Percentiles rank a stretch among this genome's conserved stretches.
Conservation (phyloP, 2,329 filamentous ascomycete species). For the Dryadomyces quercivorus region DNA sequence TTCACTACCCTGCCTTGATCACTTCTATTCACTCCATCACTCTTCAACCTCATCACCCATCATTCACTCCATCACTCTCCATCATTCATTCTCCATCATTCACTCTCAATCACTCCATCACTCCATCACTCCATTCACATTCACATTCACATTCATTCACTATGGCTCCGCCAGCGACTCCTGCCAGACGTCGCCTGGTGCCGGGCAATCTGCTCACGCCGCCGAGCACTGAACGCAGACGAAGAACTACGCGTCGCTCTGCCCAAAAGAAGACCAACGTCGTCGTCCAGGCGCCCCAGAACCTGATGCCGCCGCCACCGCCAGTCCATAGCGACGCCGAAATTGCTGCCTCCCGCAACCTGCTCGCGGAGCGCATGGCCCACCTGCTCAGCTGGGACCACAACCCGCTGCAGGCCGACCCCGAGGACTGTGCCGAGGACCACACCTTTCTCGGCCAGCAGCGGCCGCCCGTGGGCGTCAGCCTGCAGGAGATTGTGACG, state of each 20-base stretch:
- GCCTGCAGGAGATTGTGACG: conserved; percentile 22
- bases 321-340: not conserved
- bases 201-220: not conserved
- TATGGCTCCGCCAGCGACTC: not conserved
- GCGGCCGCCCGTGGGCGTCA: conserved; percentile 20
- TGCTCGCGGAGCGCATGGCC: not conserved
- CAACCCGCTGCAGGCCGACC: not conserved
- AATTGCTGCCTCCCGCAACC: not conserved
- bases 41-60: too few species aligned
- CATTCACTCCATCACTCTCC: too few species aligned
- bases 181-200: not conserved
- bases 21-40: too few species aligned
- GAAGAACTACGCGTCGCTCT: not conserved
- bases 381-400: not conserved
- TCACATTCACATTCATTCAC: not conserved
- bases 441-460: conserved; percentile 7
- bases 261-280: too few species aligned
- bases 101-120: too few species aligned
- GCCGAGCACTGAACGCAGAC: not conserved
- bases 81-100: too few species aligned
- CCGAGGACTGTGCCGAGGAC: not conserved
- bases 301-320: not conserved
- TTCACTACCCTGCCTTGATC: too few species aligned
- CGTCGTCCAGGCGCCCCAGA: too few species aligned
- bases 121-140: too few species aligned